A percentile compares a stretch with the other conserved stretches of the same genome.
Evolutionary conservation across 2,329 filamentous ascomycete genomes (phyloP).

Genomic region (Fusarium keratoplasticum): DNA sequence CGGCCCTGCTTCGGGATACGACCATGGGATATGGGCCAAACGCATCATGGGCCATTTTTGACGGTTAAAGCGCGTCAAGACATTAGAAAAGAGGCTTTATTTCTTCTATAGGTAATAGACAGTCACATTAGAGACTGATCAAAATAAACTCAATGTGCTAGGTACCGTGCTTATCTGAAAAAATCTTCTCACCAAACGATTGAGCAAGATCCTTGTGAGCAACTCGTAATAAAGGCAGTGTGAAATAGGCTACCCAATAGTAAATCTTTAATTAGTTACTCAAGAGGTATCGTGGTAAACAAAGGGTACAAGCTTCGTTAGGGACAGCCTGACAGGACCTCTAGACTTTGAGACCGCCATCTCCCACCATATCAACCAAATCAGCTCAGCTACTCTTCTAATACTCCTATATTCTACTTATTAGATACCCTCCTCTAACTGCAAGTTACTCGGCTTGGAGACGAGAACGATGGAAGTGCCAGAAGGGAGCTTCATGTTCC

Average conservation of each 20-base stretch:
- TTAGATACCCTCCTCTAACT: too few relatives aligned
- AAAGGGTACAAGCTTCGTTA: not conserved
- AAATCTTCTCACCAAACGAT: not conserved
- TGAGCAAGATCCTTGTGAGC: not conserved
- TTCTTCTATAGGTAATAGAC: too few relatives aligned
- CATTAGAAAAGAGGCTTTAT: too few relatives aligned
- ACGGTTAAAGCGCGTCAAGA: too few relatives aligned
- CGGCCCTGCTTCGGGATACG: not conserved
- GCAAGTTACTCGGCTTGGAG: not conserved
- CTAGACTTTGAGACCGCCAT: not conserved
- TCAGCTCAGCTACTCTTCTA: not conserved
- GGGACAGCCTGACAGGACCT: not conserved
- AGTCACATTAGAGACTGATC: not conserved
- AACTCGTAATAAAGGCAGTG: not conserved
- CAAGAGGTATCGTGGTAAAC: not conserved
- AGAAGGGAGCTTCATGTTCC: not conserved
- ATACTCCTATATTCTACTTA: not conserved
- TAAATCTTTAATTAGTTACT: not conserved
- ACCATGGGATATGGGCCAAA: too few relatives aligned
- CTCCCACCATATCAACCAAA: not conserved
- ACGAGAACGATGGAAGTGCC: not conserved
- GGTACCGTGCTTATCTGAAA: not conserved
- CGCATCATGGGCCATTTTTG: too few relatives aligned
- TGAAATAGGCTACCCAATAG: not conserved
- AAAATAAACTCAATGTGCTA: not conserved